Base-by-base conservation (phyloP, 2,329 filamentous ascomycete species). In the Xylaria sp. region DNA sequence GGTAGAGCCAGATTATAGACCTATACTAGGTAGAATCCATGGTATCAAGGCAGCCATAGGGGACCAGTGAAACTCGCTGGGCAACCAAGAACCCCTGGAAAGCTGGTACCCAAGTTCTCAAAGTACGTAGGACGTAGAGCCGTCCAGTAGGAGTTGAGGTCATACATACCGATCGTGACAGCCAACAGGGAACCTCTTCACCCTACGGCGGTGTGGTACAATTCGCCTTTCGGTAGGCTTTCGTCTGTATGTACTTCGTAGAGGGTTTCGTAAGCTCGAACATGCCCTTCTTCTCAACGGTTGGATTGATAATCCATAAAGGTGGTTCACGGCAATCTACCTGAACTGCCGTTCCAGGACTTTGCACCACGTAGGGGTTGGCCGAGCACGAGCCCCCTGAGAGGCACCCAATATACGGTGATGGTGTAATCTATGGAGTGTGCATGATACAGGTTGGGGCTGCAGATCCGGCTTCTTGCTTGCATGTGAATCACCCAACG, bases 371-470 rank as follows among this genome's bases (percentile, higher is more conserved):
- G 37, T 42, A 42, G 37, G 37, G 9, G 37, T 42, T 13, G 8
- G 8, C 37, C 9, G 8, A 42, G 37, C 8, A 42, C 8, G 9
- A 42, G 37, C 42, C 42, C 42, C 53, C 35, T 16, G 19, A 23
- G 18, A 52, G 19, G 48, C 18, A 55, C 39, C 42, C 42, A n/a
- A 11, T 42, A 16, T 46, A 58, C 44, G 10, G 46, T 57, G 37
- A 23, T 49, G 51, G 50, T 42, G 42, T 46, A 46, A 46, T 58
- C 23, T 42, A 50, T 56, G 50, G 49, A 52, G 55, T 58, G 55
- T 58, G 50, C 53, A 60, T 56, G 37, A 23, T 63, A 52, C 58
- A 57, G 46, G 19, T 42, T 54, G 11, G 35, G 37, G 58, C 55
- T 54, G 49, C 55, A 60, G 42, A 53, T 60, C 44, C 46, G 47